These are phyloP conservation scores for Trichoderma orchidacearum DNA, from an alignment of 495 filamentous ascomycete species.

Conservation along the genomic window DNA sequence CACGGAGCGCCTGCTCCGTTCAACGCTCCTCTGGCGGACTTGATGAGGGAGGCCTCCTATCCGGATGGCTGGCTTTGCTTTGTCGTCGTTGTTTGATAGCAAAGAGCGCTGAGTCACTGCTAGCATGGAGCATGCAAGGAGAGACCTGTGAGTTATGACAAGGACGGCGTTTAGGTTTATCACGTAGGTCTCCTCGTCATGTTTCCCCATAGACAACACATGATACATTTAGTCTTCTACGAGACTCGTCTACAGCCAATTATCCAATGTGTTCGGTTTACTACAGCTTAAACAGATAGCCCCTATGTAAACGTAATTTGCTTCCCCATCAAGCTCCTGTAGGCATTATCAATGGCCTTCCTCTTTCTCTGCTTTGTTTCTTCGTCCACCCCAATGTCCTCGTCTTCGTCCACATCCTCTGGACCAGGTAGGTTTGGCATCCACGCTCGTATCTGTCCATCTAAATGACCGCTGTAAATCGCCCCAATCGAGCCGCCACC, in stretches of 20 bases:
- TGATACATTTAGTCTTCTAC: too few species aligned
- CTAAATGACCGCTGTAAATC: conserved; percentile 41
- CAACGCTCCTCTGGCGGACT: conserved; percentile 67
- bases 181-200: too few species aligned
- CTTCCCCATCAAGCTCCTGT: conserved; percentile 35
- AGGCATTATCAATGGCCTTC: conserved; percentile 47
- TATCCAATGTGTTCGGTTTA: too few species aligned
- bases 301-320: conserved; percentile 36
- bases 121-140: neutral
- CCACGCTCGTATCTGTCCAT: conserved; percentile 47
- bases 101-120: neutral
- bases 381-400: conserved; percentile 18
- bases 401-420: conserved; percentile 29
- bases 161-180: neutral
- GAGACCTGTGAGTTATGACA: neutral
- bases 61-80: conserved; percentile 87
- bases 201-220: too few species aligned
- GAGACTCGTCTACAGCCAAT: too few species aligned
- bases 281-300: neutral
- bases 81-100: conserved; percentile 38
- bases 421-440: conserved; percentile 33
- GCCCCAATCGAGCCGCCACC: conserved; percentile 31
- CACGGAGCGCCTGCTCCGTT: conserved; percentile 83
- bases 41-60: conserved; percentile 71
- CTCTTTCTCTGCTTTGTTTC: conserved; percentile 29